Evolutionary conservation across 768 basidiomycete species (phyloP), one percentile per base, ranked within the genome.

Genomic region (Tricholoma sp.): DNA sequence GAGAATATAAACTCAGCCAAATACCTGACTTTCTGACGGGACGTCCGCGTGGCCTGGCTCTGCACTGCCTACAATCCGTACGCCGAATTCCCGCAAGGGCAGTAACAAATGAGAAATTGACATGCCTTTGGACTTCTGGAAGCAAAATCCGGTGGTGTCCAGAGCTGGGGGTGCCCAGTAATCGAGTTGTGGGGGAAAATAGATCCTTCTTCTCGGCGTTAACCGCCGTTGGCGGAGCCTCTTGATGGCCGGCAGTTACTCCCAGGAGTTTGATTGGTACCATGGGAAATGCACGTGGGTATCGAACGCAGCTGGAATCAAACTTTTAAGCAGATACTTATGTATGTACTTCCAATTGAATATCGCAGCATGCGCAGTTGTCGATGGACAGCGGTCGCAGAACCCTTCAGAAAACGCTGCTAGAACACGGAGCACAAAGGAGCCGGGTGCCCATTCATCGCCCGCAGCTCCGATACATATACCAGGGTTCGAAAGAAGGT

Each of bases 1-100:
- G 49, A 31, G 19, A 11, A 35, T 50, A 49, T 56, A 49, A 56
- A 56, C 55, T 56, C 47, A 31, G 47, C 21, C 45, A 50, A 46
- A 32, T 56, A 24, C 45, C 43, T 27, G 27, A 43, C 45, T 52
- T 52, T 52, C 51, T 52, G 34, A 7, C 31, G 34, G n/a, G 35
- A 50, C 32, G 47, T 27, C 55, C 43, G 55, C 47, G 46, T 45
- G 54, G 54, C 22, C 16, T 47, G 32, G 12, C 29, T n/a, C 54
- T 29, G 55, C 55, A 56, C 55, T 50, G 55, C 55, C 55, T 27
- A n/a, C 27, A 14, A 34, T 2, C 24, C 21, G n/a, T 34, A 49
- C 46, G 46, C 18, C 18, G 34, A 8, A 39, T 18, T 50, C 18
- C 18, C 31, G 10, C 52, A 29, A 19, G 37, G 27, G 34, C 4